A percentile compares a stretch with the other conserved stretches of the same genome.
These are phyloP conservation scores for Clavaria fumosa DNA, from an alignment of 768 basidiomycete genomes.

Conservation along the genomic window DNA sequence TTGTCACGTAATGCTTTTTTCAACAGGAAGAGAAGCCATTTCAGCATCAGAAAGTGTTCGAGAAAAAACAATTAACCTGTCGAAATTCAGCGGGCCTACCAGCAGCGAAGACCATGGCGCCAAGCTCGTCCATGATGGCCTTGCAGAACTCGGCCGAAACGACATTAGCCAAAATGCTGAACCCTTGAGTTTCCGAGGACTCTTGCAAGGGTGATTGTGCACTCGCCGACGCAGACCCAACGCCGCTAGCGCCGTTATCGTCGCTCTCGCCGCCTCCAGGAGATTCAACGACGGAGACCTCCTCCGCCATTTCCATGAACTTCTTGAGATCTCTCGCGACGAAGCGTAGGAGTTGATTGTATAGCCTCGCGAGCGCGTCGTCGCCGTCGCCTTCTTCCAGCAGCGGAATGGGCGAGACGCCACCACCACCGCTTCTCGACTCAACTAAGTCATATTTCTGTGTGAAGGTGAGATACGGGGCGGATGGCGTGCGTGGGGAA, in stretches of 20 bases:
- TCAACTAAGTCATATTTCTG: slow-evolving; percentile 42
- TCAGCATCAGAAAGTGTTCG: neutral
- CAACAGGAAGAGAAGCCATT: neutral
- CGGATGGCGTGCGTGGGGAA: slow-evolving; percentile 32
- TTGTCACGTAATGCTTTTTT: slow-evolving; percentile 66
- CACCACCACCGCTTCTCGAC: slow-evolving; percentile 15
- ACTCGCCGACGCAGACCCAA: neutral
- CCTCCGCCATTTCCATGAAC: slow-evolving; percentile 68
- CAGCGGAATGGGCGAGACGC: slow-evolving; percentile 27
- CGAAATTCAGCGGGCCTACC: slow-evolving; percentile 85
- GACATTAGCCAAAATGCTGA: slow-evolving; percentile 77
- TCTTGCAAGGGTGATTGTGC: slow-evolving; percentile 2
- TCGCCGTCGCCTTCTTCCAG: slow-evolving; percentile 49
- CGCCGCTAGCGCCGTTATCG: neutral
- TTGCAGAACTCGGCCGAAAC: slow-evolving; percentile 77
- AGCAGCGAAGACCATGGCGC: slow-evolving; percentile 71
- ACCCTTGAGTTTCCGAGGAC: slow-evolving; percentile 32
- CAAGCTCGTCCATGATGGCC: slow-evolving; percentile 75
- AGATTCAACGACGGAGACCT: slow-evolving; percentile 35
- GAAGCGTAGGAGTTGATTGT: slow-evolving; percentile 70
- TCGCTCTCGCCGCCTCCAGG: slow-evolving; percentile 11
- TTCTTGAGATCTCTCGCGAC: slow-evolving; percentile 58
- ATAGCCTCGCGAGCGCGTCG: slow-evolving; percentile 58
- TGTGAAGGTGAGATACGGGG: slow-evolving; percentile 35
- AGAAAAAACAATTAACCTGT: slow-evolving; percentile 35